These are phyloP conservation scores for Fusarium papillatum DNA, from an alignment of 2,329 filamentous ascomycete species.

Conservation along the genomic window DNA sequence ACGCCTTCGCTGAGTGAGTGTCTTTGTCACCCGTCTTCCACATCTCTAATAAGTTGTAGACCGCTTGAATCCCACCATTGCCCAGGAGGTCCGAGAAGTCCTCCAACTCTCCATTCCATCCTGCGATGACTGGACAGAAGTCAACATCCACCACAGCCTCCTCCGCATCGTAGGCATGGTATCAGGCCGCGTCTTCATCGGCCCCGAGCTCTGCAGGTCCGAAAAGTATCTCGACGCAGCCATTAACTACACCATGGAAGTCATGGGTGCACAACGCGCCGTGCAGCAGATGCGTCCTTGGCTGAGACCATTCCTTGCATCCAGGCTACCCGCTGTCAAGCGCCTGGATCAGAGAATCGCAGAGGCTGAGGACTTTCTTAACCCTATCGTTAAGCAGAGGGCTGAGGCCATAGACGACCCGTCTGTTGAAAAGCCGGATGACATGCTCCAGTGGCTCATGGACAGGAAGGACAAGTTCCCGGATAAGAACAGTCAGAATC, in stretches of 20 bases:
- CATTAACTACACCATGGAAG: slow-evolving; percentile 61
- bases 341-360: slow-evolving; percentile 47
- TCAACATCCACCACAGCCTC: slow-evolving; percentile 56
- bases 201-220: slow-evolving; percentile 58
- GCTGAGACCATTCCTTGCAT: slow-evolving; percentile 50
- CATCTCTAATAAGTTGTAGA: neutral
- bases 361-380: slow-evolving; percentile 51
- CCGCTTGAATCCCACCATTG: slow-evolving; percentile 52
- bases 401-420: slow-evolving; percentile 25
- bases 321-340: slow-evolving; percentile 50
- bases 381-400: slow-evolving; percentile 51
- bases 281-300: slow-evolving; percentile 46
- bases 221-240: slow-evolving; percentile 60
- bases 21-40: neutral
- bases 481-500: slow-evolving; percentile 47
- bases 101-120: slow-evolving; percentile 51
- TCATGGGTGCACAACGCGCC: slow-evolving; percentile 52
- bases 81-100: slow-evolving; percentile 53
- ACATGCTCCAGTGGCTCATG: slow-evolving; percentile 63
- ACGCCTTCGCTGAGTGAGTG: slow-evolving; percentile 52
- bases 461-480: slow-evolving; percentile 52
- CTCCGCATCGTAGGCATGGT: slow-evolving; percentile 61
- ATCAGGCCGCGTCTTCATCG: slow-evolving; percentile 62
- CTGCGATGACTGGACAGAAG: slow-evolving; percentile 54
- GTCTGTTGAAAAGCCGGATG: slow-evolving; percentile 53